phyloP scores from a whole-genome alignment of 306 rosid species.

The Glycine latifolia region DNA sequence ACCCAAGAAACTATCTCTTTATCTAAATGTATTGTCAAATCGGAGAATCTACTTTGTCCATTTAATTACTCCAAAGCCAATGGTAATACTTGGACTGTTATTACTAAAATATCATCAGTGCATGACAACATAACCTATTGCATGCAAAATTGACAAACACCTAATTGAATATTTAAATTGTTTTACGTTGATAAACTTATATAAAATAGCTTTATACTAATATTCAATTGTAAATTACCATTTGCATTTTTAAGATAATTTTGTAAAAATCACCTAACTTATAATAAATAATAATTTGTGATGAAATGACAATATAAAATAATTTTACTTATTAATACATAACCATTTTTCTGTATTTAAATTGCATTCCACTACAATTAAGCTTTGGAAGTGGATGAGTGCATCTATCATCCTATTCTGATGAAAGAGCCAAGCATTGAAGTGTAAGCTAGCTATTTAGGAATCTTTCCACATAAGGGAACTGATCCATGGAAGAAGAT shows the following conservation, averaged over 20 bases:
- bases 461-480: not conserved
- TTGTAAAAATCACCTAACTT: no score
- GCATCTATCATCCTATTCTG: not conserved
- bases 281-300: no score
- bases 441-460: not conserved
- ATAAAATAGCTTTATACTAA: no score
- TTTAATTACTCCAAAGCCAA: slow-evolving; percentile 1
- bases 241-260: no score
- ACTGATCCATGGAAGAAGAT: not conserved
- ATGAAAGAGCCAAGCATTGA: not conserved
- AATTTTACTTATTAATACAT: no score
- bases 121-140: slow-evolving; percentile 6
- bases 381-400: not conserved
- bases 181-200: no score
- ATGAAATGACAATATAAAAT: no score
- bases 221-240: no score
- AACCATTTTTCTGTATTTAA: no score
- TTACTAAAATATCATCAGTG: not conserved
- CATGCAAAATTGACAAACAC: slow-evolving; percentile 12
- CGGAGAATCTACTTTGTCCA: not conserved
- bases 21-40: not conserved
- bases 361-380: slow-evolving; percentile 25
- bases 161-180: not conserved
- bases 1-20: slow-evolving; percentile 7
- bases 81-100: not conserved